These are phyloP conservation scores for Leccinum pachyderme DNA, from an alignment of 1,284 basidiomycete species.

Conservation along the genomic window DNA sequence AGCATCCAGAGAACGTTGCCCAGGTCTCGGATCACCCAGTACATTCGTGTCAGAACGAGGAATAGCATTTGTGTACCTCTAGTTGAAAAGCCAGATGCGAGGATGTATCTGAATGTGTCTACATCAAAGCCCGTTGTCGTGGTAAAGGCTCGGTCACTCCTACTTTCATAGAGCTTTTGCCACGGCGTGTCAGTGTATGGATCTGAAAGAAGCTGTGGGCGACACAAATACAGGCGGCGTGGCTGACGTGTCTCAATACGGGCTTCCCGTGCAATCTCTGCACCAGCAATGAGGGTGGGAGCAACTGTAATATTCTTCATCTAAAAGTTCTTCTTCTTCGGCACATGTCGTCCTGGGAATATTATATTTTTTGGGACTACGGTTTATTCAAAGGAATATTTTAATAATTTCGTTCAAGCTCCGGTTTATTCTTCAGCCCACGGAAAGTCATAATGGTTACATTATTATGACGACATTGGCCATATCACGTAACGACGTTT, in stretches of 20 bases:
- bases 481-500: too few relatives aligned
- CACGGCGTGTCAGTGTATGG: background rate
- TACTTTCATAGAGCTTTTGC: background rate
- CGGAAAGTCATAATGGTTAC: background rate
- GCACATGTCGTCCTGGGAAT: background rate
- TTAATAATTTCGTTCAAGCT: background rate
- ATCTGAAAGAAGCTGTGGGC: background rate
- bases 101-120: background rate
- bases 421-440: background rate
- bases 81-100: background rate
- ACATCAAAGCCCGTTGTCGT: background rate
- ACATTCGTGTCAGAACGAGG: background rate
- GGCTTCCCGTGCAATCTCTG: too few relatives aligned
- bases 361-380: background rate
- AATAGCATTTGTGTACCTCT: background rate
- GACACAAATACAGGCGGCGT: background rate
- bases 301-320: too few relatives aligned
- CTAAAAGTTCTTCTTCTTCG: too few relatives aligned
- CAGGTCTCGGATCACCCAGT: background rate
- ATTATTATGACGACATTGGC: too few relatives aligned
- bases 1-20: conserved; percentile 23
- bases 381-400: background rate
- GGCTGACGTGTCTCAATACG: too few relatives aligned
- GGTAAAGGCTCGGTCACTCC: background rate
- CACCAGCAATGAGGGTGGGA: too few relatives aligned